Conservation (phyloP, 169 alveolate genomes). For the Eimeria necatrix region DNA sequence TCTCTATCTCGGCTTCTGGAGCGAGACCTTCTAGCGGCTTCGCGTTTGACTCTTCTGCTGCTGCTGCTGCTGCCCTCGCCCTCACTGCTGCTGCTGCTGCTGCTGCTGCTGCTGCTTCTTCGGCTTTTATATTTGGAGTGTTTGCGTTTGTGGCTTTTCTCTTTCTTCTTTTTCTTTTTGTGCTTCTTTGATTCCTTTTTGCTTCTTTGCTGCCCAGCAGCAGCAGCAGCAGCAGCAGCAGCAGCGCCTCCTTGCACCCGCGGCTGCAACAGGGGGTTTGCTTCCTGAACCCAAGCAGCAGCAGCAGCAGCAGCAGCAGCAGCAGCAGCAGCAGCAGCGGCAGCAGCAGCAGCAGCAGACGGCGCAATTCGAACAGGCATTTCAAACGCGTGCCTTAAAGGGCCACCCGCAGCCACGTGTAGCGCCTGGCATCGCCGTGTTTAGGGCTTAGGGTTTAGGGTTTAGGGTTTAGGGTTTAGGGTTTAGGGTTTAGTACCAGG, state of each 20-base stretch:
- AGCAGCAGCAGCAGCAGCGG: too few species aligned
- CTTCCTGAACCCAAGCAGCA: neutral
- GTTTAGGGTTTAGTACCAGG: constrained; percentile 21
- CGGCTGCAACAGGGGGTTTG: constrained; percentile 45
- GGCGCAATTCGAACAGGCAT: neutral
- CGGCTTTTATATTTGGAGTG: neutral
- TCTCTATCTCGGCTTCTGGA: neutral
- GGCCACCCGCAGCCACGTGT: too few species aligned
- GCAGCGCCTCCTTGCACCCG: too few species aligned
- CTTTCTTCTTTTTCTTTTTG: neutral
- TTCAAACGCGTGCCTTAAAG: too few species aligned
- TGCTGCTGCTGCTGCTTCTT: neutral
- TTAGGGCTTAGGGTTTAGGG: too few species aligned
- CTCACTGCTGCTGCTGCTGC: neutral
- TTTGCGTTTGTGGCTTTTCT: neutral
- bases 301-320: too few species aligned
- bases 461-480: too few species aligned
- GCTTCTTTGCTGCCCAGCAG: neutral
- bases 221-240: neutral
- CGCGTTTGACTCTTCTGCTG: neutral
- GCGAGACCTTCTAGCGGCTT: neutral
- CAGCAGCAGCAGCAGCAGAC: too few species aligned
- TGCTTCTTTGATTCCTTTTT: neutral
- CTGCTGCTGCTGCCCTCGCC: neutral
- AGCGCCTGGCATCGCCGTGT: too few species aligned